Base-by-base conservation (phyloP, 441 rosid species). In the Gossypium aridum region DNA sequence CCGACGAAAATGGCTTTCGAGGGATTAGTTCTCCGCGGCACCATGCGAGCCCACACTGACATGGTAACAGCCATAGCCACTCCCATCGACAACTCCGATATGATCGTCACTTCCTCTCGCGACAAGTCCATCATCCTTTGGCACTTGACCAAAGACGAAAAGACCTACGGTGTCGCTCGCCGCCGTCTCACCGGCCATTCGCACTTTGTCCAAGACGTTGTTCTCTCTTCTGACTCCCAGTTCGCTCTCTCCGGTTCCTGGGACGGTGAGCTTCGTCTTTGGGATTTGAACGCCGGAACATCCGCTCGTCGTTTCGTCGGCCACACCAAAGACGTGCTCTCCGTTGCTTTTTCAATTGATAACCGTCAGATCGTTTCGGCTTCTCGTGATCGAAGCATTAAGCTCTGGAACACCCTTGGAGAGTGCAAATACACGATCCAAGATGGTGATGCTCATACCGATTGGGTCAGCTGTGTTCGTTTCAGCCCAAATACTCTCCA, bases 301-400 rank as follows among this genome's bases (percentile, higher is more conserved):
- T 84, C 94, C 16, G 87, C 97, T 49, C 93, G 97, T 67, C 80
- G 99, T 5, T 96, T 96, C 66, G 97, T 90, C 0, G 97, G 99
- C 23, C 99, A 95, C 89, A 85, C 95, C 16, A 95, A 95, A 78
- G 98, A 95, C 14, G 99, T 95, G 1, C 87, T 95, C 26, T 96
- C 99, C 2, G 99, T 96, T 0, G 98, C 99, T 0, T 96, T 96
- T 88, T 96, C 99, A 0, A 81, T 92, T 3, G 99, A 96, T 74
- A 96, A 96, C 75, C 95, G 99, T 70, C 99, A 95, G 89, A 95
- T 95, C 80, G 99, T 95, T 0, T 95, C 99, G 0, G 99, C 98
- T 4, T 94, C 98, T 9, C 92, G 97, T 10, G 98, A 94, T 77
- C 87, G 89, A 59, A 86, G 91, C 22, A 94, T 94, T 70, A 91